A percentile compares a stretch with the other conserved stretches of the same genome.
Conservation (phyloP, 2,329 filamentous ascomycete species). For the Cercospora sesami region DNA sequence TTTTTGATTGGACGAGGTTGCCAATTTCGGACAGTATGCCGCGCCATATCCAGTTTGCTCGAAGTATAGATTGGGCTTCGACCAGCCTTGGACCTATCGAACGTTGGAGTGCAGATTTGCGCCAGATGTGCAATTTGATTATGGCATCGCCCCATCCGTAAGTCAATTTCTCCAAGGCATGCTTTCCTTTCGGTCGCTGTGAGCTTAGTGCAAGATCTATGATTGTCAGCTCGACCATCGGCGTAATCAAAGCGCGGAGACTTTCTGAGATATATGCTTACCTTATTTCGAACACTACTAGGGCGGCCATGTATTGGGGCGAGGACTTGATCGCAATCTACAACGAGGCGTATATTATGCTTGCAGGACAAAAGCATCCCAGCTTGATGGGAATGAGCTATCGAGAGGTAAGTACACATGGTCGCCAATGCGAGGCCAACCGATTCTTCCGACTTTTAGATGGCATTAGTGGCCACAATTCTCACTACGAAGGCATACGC, state of each 20-base stretch:
- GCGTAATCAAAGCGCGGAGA: neutral
- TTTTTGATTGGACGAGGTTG: slow-evolving; percentile 80
- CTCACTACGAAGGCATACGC: neutral
- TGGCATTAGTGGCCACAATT: neutral
- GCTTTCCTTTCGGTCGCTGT: neutral
- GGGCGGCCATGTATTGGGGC: slow-evolving; percentile 36
- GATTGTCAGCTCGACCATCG: neutral
- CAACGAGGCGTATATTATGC: slow-evolving; percentile 68
- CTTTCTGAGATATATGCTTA: neutral
- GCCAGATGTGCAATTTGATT: slow-evolving; percentile 77
- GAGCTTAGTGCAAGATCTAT: neutral
- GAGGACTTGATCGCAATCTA: slow-evolving; percentile 66
- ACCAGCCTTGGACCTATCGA: slow-evolving; percentile 76
- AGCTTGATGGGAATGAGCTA: slow-evolving; percentile 72
- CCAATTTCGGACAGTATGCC: slow-evolving; percentile 64
- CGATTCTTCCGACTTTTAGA: neutral
- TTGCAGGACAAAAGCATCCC: slow-evolving; percentile 77
- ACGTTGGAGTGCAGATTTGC: slow-evolving; percentile 66
- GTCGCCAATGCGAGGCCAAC: slow-evolving; percentile 27
- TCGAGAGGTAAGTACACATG: slow-evolving; percentile 31
- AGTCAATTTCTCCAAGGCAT: neutral
- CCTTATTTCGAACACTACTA: neutral
- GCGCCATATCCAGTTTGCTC: slow-evolving; percentile 70
- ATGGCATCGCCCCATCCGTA: slow-evolving; percentile 69
- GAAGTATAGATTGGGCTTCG: slow-evolving; percentile 69